Evolutionary conservation across 2,329 filamentous ascomycete genomes (phyloP).

Genomic region (Pseudogymnoascus sp.): DNA sequence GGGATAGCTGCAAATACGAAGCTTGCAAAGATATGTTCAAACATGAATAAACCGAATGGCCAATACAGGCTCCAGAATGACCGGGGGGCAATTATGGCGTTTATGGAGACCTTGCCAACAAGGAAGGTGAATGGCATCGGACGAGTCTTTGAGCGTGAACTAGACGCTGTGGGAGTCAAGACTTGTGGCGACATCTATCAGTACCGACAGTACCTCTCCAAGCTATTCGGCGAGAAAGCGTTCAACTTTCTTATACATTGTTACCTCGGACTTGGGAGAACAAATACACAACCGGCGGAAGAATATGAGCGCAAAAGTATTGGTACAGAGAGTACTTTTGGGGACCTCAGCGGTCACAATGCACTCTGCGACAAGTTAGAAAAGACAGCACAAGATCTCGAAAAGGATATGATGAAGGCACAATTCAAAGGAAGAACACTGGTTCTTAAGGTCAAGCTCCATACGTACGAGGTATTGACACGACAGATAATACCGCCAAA

Average conservation of each 20-base stretch:
- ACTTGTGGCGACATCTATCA: slow-evolving; percentile 82
- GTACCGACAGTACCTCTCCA: slow-evolving; percentile 63
- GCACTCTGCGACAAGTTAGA: slow-evolving; percentile 70
- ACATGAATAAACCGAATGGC: slow-evolving; percentile 93
- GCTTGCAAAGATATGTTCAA: slow-evolving; percentile 90
- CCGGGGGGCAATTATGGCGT: slow-evolving; percentile 66
- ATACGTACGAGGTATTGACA: slow-evolving; percentile 87
- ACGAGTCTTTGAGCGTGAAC: slow-evolving; percentile 82
- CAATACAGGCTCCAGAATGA: slow-evolving; percentile 73
- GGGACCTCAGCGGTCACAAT: slow-evolving; percentile 62
- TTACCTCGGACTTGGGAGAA: slow-evolving; percentile 80
- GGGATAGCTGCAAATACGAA: slow-evolving; percentile 91
- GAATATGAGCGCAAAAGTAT: slow-evolving; percentile 90
- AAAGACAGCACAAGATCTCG: slow-evolving; percentile 75
- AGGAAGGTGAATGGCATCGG: slow-evolving; percentile 95
- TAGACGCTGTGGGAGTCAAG: slow-evolving; percentile 78
- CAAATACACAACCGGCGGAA: slow-evolving; percentile 75
- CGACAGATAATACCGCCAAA: slow-evolving; percentile 70
- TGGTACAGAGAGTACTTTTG: slow-evolving; percentile 87
- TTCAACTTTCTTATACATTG: slow-evolving; percentile 79
- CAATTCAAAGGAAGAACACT: slow-evolving; percentile 86
- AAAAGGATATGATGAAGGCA: slow-evolving; percentile 72
- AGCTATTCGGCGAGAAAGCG: slow-evolving; percentile 84
- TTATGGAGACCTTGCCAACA: slow-evolving; percentile 76
- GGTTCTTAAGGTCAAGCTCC: slow-evolving; percentile 85